Base-by-base conservation (phyloP, 2,329 filamentous ascomycete species). In the Lachnellula cervina region DNA sequence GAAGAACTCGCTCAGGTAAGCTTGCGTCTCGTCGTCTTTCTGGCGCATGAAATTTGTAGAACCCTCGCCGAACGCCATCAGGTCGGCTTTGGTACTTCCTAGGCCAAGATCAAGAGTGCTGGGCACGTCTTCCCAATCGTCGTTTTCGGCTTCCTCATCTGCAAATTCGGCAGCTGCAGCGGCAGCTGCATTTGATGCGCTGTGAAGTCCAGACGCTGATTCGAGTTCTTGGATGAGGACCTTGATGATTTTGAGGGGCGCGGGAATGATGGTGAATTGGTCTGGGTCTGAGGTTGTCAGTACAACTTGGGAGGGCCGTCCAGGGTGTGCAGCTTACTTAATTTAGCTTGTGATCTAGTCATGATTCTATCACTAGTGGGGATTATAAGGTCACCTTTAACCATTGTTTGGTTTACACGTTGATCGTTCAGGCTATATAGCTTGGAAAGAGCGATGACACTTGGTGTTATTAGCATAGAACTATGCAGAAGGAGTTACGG, bases 221-320 rank as follows among this genome's bases (percentile, higher is more conserved):
- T 89, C 78, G 3, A 99, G 82, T 74, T 99, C 94, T 68, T 96
- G 90, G 47, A 97, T 87, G 8, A 99, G 82, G 4, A 97, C 87
- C 77, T 99, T 99, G 73, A 97, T 76, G 58, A 99, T 97, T 76
- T 99, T 99, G 68, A 99, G 80, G 1, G 90, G 86, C 0, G 92
- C 92, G 0, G 92, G 84, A 56, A 99, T 84, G 58, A 89, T 83
- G 5, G 91, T 97, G 75, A 87, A 97, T 70, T 88, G 86, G 69
- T 97, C 92, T 16, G 94, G 94, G 69, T 93, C 86, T 89, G 68
- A 40, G 55, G 19, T 56, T 55, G 56, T 59, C 54, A 60, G 56
- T 58, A 55, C 38, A 28, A 9, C 34, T 14, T 17, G 16, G 51
- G 60, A 58, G 59, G 57, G 55, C 63, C 55, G 51, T 52, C 56